phyloP scores from a whole-genome alignment of 192 early-diverging fungal genomes.

The Coemansia aciculifera region DNA sequence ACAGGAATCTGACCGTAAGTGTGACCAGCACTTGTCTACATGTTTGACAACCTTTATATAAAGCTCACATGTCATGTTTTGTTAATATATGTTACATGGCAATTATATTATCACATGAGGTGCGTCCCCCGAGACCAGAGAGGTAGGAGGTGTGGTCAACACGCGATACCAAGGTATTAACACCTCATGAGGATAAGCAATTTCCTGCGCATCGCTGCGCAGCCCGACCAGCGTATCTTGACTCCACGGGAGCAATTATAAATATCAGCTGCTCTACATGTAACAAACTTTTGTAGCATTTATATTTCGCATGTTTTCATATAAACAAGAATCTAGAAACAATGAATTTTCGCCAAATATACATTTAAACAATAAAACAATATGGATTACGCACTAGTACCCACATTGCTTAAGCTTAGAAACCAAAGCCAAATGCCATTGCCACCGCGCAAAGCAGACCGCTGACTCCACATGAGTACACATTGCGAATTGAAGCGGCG shows the following conservation, averaged over 20 bases:
- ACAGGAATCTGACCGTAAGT: neutral
- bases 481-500: constrained; percentile 1
- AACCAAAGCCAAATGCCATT: constrained; percentile 21
- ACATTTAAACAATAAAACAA: neutral
- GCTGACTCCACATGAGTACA: constrained; percentile 20
- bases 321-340: neutral
- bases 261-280: neutral
- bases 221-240: neutral
- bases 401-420: neutral
- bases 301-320: neutral
- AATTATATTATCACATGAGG: neutral
- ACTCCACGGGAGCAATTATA: neutral
- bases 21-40: constrained; percentile 6
- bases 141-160: neutral
- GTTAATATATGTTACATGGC: neutral
- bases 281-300: too few relatives aligned
- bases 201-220: neutral
- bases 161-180: neutral
- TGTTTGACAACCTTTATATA: neutral
- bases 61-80: neutral
- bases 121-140: neutral
- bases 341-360: neutral
- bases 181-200: neutral
- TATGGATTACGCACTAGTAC: neutral
- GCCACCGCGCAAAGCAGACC: constrained; percentile 12